Percentiles rank a stretch among this genome's conserved stretches.
Evolutionary conservation across 345 rosid genomes (phyloP).

Genomic region (Eucalyptus viminalis): DNA sequence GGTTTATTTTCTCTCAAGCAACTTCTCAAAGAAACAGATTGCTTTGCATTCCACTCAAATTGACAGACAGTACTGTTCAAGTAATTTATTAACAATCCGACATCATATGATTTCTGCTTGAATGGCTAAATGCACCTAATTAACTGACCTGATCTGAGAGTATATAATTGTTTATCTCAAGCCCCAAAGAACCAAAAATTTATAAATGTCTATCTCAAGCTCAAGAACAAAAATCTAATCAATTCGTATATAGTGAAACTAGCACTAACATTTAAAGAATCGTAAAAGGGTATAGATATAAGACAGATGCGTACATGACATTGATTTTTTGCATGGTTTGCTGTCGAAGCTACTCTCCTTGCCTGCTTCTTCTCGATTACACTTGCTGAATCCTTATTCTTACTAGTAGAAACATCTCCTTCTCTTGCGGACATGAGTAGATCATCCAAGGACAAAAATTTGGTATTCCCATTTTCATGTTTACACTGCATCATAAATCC

Average conservation of each 20-base stretch:
- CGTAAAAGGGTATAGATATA: background rate
- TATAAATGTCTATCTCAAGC: background rate
- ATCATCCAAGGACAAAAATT: constrained; percentile 42
- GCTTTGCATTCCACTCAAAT: background rate
- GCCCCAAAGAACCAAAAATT: background rate
- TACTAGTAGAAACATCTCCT: constrained; percentile 4
- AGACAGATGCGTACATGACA: constrained; percentile 41
- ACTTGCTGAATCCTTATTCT: constrained; percentile 6
- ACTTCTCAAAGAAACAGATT: background rate
- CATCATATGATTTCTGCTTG: background rate
- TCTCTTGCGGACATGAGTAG: constrained; percentile 38
- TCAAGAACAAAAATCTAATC: background rate
- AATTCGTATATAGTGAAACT: background rate
- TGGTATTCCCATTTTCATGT: constrained; percentile 11
- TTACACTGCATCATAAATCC: constrained; percentile 26
- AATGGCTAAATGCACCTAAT: background rate
- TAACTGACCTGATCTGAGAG: background rate
- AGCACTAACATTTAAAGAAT: background rate
- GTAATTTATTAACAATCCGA: background rate
- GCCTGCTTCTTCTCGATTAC: constrained; percentile 3
- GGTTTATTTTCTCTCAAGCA: background rate
- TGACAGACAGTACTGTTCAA: background rate
- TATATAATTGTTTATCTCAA: background rate
- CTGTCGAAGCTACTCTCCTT: background rate
- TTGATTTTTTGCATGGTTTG: background rate